Evolutionary conservation across 192 early-diverging fungal species (phyloP), one percentile per base, ranked within the genome.

Genomic region (Coemansia sp.): DNA sequence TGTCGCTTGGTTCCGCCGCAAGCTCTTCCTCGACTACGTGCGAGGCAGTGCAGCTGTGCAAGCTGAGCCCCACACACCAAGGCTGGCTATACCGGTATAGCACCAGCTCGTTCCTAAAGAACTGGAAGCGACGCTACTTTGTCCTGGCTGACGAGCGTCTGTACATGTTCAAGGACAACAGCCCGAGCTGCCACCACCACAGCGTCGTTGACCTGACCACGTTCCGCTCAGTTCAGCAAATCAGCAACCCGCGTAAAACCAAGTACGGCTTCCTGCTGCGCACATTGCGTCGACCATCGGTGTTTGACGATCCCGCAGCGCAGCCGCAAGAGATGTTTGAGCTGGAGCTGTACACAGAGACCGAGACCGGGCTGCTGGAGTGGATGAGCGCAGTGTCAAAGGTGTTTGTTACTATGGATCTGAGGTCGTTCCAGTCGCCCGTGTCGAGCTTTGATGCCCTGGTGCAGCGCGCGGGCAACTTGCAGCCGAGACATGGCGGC

Each of bases 41-140:
- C 56, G 68, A 63, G 36, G 55, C 74, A 8, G 53, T 76, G 8
- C 68, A 57, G 37, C 68, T 70, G 22, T 38, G 65, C 68, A 70
- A 70, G 68, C 74, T 76, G 14, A 44, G 53, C 14, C 38, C 65
- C 26, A 68, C 63, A 26, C 35, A 73, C 44, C 39, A 72, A 56
- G 76, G 76, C 10, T 79, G 76, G 76, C 66, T 79, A 1, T 73
- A 79, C 67, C 63, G 64, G 43, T 67, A 68, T 63, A 73, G 70
- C 67, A 66, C 42, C 29, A 33, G 59, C 21, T 73, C 70, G 36
- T 60, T 78, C 33, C 34, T 72, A 22, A 65, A 66, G 56, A 50
- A 43, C 54, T 80, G 76, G 76, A 65, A 67, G 57, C 70, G 72
- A 15, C 67, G 76, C 34, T 80, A 59, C 52, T 66, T 70, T 55